Evolutionary conservation across 805 yeast genomes (phyloP), one percentile per base, ranked within the genome.

Genomic region (Ogataea wickerhamii): DNA sequence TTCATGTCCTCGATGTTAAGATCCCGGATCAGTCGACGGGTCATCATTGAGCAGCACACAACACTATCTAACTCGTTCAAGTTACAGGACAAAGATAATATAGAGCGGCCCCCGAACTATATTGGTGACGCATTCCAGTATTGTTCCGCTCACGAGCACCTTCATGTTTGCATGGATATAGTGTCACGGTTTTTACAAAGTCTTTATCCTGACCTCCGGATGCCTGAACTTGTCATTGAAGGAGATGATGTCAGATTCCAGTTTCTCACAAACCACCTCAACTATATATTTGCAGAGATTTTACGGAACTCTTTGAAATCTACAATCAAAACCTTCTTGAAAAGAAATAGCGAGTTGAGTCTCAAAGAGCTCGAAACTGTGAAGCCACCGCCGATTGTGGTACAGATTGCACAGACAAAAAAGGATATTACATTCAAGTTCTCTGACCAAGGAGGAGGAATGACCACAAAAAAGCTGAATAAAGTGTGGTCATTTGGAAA

Each of bases 361-460:
- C 28, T 23, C 10, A 47, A 42, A 6, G 41, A 51, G 18, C 33
- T 59, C 2, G 18, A 28, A 2, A 17, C 37, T 4, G 11, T 53
- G 13, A 28, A 67, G 35, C 79, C 87, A 2, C 81, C 83, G 1
- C 87, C 95, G 0, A 78, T 91, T n/a, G 66, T 64, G n/a, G 83
- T 91, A 12, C 78, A 87, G 6, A 74, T 91, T 7, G 70, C 85
- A 2, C 74, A 81, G 44, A 76, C 85, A 14, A 69, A 75, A 10
- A 81, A 78, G 26, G 76, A 80, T 32, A 80, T 87, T 19, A 67
- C 80, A 3, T 82, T 91, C 57, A 71, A 95, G 36, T 77, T 91
- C 34, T 80, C 91, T 4, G 98, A 91, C 60, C 80, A 75, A 48
- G 97, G 96, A 3, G 97, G 97, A 20, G 98, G 98, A 2, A 66